Conservation (phyloP, 2,329 filamentous ascomycete genomes). For the Metarhizium humberi region DNA sequence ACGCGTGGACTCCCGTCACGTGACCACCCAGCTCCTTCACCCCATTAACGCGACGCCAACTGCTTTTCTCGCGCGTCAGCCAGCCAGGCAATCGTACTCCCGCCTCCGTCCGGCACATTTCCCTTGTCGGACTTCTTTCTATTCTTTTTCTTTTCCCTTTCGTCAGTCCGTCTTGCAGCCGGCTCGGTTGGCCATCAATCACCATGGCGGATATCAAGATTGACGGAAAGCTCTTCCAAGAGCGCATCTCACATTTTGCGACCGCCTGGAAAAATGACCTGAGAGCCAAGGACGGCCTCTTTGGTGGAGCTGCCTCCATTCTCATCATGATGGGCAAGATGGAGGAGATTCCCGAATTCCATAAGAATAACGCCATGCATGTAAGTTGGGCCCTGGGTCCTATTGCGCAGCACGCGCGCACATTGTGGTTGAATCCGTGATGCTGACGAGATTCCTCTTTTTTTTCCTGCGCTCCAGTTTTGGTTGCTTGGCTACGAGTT, state of each 20-base stretch:
- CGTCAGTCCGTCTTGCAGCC: constrained; percentile 16
- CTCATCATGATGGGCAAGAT: constrained; percentile 91
- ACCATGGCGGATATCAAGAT: constrained; percentile 81
- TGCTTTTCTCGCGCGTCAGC: constrained; percentile 28
- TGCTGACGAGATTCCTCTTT: background rate
- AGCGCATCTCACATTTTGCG: constrained; percentile 78
- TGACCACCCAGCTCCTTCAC: constrained; percentile 13
- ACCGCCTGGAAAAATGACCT: constrained; percentile 96
- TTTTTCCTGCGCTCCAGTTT: constrained; percentile 49
- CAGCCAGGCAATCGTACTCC: constrained; percentile 6
- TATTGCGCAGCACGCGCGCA: background rate
- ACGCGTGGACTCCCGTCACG: constrained; percentile 23
- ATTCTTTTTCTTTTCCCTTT: constrained; percentile 4
- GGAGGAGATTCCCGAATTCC: constrained; percentile 75
- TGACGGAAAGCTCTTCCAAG: constrained; percentile 87
- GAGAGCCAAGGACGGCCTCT: constrained; percentile 74
- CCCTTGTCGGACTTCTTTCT: background rate
- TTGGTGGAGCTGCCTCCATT: constrained; percentile 79
- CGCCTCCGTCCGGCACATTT: constrained; percentile 14
- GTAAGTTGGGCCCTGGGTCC: constrained; percentile 39
- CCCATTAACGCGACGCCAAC: constrained; percentile 32
- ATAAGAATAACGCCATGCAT: constrained; percentile 96
- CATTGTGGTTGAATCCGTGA: background rate
- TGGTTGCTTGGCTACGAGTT: constrained; percentile 99
- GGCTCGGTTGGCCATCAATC: constrained; percentile 24